Evolutionary conservation across 2,329 filamentous ascomycete species (phyloP).

Genomic region (Nemania diffusa): DNA sequence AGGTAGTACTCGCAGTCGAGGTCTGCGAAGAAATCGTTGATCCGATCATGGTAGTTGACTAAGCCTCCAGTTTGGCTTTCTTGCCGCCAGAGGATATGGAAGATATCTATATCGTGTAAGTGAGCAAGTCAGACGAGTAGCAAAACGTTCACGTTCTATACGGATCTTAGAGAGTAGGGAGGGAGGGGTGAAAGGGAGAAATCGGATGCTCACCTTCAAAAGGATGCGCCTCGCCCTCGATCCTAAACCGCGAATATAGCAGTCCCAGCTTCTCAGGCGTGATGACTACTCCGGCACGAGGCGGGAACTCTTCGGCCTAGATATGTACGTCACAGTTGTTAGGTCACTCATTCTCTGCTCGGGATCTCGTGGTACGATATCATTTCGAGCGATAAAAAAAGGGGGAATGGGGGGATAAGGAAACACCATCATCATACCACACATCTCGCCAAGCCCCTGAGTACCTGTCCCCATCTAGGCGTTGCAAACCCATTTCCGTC

Average conservation of each 20-base stretch:
- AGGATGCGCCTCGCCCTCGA: constrained; percentile 73
- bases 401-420: not conserved
- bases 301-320: constrained; percentile 75
- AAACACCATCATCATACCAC: constrained; percentile 63
- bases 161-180: not conserved
- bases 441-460: constrained; percentile 78
- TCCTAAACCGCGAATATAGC: constrained; percentile 75
- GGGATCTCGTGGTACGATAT: not conserved
- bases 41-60: constrained; percentile 55
- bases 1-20: constrained; percentile 72
- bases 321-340: not conserved
- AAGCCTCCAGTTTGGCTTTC: constrained; percentile 5
- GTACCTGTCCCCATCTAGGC: constrained; percentile 72
- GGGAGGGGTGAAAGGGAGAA: not conserved
- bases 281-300: constrained; percentile 75
- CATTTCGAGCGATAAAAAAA: not conserved
- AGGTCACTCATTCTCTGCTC: not conserved
- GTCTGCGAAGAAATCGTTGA: constrained; percentile 68
- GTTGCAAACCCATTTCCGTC: constrained; percentile 74
- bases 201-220: constrained; percentile 66
- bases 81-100: constrained; percentile 51
- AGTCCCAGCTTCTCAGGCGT: constrained; percentile 78
- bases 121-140: constrained; percentile 10
- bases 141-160: not conserved
- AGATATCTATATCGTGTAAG: constrained; percentile 52